Base-by-base conservation (phyloP, 305 asterid genomes). In the Fraxinus paxiana region DNA sequence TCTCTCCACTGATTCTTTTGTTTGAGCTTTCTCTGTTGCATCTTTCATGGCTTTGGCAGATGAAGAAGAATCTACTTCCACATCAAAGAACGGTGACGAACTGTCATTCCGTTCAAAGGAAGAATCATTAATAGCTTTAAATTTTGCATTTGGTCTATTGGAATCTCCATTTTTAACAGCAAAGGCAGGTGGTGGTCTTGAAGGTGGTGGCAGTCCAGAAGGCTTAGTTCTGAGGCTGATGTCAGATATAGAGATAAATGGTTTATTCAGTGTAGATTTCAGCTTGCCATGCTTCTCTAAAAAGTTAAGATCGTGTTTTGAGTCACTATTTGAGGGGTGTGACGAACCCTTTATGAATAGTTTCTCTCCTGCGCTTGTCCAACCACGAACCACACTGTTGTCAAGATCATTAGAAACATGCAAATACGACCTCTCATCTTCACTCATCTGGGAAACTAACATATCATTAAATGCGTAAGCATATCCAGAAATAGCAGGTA, bases 171-270 rank as follows among this genome's bases (percentile, higher is more conserved):
- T 88, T 77, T 84, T 85, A 78, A 77, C 82, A 83, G 82, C 89
- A 77, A 90, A 89, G 61, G 84, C 88, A 73, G 98, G 98, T 10
- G 98, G 98, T 34, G 96, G 94, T 81, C 98, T 94, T 76, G 97
- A 88, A 81, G 98, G 98, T 76, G 98, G 97, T 15, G 92, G 92
- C 83, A 87, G 76, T 69, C 76, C 84, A 82, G 97, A 93, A 79
- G 98, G 98, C 83, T 85, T 91, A 74, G 98, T 95, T 82, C 87
- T 90, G 80, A 95, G 92, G 82, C 90, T 92, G 87, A 95, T 88
- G 81, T 92, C 95, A 76, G 91, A 87, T 35, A 95, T 91, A 30
- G 91, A 88, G 48, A 93, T 79, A 85, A 91, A 91, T 78, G 98
- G 92, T 84, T 86, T 89, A 74, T 51, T 84, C 84, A 56, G 70